Base-by-base conservation (phyloP, 306 rosid species). In the Betula pendula region DNA sequence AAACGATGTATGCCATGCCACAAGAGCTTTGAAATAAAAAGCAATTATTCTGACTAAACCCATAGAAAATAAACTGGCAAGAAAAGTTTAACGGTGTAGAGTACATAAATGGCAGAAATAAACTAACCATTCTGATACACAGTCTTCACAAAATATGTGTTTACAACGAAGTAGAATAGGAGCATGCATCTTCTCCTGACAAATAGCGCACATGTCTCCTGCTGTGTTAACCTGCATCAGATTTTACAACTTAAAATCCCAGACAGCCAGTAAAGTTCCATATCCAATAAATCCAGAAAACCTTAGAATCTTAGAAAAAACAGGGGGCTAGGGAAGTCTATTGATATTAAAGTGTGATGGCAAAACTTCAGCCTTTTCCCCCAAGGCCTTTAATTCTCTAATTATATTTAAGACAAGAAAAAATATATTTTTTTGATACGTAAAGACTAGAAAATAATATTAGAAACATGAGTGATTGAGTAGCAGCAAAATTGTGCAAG, bases 101-200 rank as follows among this genome's bases (percentile, higher is more conserved):
- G 22, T 7, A 25, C 73, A 69, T 2, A 45, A 45, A 20, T 71
- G 74, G 33, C 11, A 75, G 60, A 45, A 48, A 52, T 51, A 68
- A 75, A 76, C 93, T 84, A 63, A 92, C 99, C 99, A 96, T 76
- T 96, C 99, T 68, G 97, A 96, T 71, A 92, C 99, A 68, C 99
- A 96, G 76, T 96, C 99, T 88, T 96, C 97, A 35, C 99, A 95
- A 82, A 95, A 95, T 72, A 95, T 88, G 91, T 95, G 99, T 81
- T 95, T 95, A 83, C 99, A 96, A 35, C 94, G 90, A 69, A 96
- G 98, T 56, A 89, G 83, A 79, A 96, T 84, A 52, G 99, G 99
- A 62, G 94, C 87, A 78, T 90, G 98, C 98, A 96, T 96, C 91
- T 96, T 92, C 87, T 96, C 99, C 87, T 96, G 99, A 86, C 99